Conservation (phyloP, 176 grass and related monocot genomes). For the Oryza meridionalis region DNA sequence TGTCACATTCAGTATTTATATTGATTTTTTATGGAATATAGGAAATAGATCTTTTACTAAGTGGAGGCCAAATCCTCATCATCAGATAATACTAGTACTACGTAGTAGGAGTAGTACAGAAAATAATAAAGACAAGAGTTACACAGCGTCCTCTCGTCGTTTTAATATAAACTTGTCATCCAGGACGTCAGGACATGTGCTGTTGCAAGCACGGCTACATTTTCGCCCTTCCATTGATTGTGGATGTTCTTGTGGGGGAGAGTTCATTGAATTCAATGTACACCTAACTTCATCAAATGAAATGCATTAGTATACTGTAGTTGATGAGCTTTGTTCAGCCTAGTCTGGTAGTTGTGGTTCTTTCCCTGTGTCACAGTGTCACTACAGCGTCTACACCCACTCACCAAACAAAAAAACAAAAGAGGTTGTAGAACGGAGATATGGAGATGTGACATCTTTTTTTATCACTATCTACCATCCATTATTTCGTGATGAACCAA, state of each 20-base stretch:
- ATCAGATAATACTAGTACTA: too few species aligned
- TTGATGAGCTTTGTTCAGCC: not conserved
- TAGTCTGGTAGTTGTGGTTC: too few species aligned
- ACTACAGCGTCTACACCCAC: not conserved
- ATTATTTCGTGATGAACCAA: not conserved
- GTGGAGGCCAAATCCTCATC: not conserved
- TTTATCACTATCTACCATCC: not conserved
- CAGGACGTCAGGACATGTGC: not conserved
- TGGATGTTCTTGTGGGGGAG: not conserved
- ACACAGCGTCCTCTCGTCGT: not conserved
- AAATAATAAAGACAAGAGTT: not conserved
- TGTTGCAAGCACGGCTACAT: not conserved
- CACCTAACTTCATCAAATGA: not conserved
- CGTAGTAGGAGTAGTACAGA: too few species aligned
- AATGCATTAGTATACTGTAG: too few species aligned
- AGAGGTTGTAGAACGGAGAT: not conserved
- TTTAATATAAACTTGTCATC: not conserved
- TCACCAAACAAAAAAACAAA: not conserved
- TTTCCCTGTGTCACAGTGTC: not conserved
- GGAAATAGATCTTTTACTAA: not conserved
- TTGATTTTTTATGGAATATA: rapidly evolving
- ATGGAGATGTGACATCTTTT: not conserved
- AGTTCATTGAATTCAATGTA: not conserved
- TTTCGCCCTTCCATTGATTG: not conserved
- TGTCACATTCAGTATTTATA: too few species aligned